These are phyloP conservation scores for Scytalidium sp. DNA, from an alignment of 2,329 filamentous ascomycete genomes.

Conservation along the genomic window DNA sequence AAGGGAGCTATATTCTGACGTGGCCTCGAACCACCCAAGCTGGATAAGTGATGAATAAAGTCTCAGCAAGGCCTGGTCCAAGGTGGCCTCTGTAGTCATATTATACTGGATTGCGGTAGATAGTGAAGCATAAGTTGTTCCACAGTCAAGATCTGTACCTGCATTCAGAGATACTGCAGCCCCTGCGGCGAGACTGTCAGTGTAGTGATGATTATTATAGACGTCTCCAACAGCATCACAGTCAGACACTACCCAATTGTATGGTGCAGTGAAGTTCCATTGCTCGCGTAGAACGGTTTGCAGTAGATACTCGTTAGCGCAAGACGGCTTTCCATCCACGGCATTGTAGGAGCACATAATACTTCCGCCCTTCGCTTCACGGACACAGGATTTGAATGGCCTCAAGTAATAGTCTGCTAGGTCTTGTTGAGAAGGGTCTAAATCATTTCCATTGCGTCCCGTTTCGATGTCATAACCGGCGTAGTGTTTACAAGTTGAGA, in stretches of 20 bases:
- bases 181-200: not conserved
- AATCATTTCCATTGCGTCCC: slow-evolving; percentile 53
- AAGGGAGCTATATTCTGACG: not conserved
- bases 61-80: slow-evolving; percentile 47
- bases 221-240: slow-evolving; percentile 61
- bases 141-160: not conserved
- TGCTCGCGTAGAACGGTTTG: slow-evolving; percentile 56
- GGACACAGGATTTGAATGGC: slow-evolving; percentile 59
- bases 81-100: slow-evolving; percentile 38
- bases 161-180: not conserved
- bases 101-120: slow-evolving; percentile 17
- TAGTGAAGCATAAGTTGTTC: not conserved
- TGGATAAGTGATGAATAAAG: slow-evolving; percentile 51
- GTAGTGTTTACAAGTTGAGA: slow-evolving; percentile 59
- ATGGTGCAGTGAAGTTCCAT: slow-evolving; percentile 59
- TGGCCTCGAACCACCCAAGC: slow-evolving; percentile 55
- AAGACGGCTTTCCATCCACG: slow-evolving; percentile 62
- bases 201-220: not conserved
- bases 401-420: slow-evolving; percentile 65
- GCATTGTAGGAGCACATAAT: slow-evolving; percentile 62
- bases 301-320: slow-evolving; percentile 33
- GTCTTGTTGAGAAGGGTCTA: slow-evolving; percentile 56
- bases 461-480: slow-evolving; percentile 54
- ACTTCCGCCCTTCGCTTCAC: slow-evolving; percentile 52
- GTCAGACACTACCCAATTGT: slow-evolving; percentile 62